Percentiles rank a stretch among this genome's conserved stretches.
These are phyloP conservation scores for Lactarius hengduanensis DNA, from an alignment of 768 basidiomycete species.

Conservation along the genomic window DNA sequence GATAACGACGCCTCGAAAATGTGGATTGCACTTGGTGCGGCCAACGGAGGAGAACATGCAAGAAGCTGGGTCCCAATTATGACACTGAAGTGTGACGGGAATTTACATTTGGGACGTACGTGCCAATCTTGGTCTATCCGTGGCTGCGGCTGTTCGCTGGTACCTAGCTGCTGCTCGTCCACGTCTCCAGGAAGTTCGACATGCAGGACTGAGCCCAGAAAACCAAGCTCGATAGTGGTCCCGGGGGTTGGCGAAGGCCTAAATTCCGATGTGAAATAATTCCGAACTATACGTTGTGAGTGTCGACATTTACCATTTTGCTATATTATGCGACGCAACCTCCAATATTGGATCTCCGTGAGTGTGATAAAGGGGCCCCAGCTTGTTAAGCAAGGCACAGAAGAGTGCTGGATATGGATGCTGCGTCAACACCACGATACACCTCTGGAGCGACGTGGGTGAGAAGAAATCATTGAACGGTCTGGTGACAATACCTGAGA, in stretches of 20 bases:
- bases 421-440: conserved; percentile 78
- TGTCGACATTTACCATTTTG: conserved; percentile 62
- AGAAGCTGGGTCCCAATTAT: conserved; percentile 49
- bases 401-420: conserved; percentile 83
- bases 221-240: conserved; percentile 70
- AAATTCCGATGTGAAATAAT: conserved; percentile 39
- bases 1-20: conserved; percentile 64
- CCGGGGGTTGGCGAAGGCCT: conserved; percentile 80
- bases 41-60: conserved; percentile 55
- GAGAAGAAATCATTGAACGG: conserved; percentile 12
- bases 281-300: background rate
- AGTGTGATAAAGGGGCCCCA: conserved; percentile 71
- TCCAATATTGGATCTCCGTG: conserved; percentile 83
- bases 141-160: conserved; percentile 37
- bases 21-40: conserved; percentile 54
- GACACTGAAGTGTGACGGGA: background rate
- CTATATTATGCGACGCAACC: conserved; percentile 81
- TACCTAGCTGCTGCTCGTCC: conserved; percentile 73
- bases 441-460: conserved; percentile 48
- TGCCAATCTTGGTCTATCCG: conserved; percentile 27
- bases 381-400: conserved; percentile 56
- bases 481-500: conserved; percentile 53
- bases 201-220: conserved; percentile 73
- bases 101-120: conserved; percentile 11
- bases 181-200: conserved; percentile 65